Conservation (phyloP, 1,284 basidiomycete genomes). For the Cryptococcus wingfieldii region DNA sequence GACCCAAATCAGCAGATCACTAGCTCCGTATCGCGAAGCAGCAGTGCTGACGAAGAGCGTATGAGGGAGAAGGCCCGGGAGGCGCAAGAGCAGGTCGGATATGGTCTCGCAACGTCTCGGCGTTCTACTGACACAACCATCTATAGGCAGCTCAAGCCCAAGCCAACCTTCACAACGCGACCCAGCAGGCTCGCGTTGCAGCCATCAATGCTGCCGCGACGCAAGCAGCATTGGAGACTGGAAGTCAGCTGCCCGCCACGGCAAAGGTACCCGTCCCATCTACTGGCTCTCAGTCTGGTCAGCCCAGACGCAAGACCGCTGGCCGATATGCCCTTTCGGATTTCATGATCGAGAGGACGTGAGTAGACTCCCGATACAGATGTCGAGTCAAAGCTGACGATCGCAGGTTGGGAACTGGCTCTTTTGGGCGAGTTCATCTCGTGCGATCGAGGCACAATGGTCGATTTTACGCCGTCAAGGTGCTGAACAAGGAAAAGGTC, state of each 20-base stretch:
- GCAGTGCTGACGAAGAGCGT: conserved; percentile 39
- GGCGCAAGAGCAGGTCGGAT: conserved; percentile 47
- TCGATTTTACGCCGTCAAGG: conserved; percentile 92
- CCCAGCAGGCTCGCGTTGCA: conserved; percentile 49
- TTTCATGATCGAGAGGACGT: conserved; percentile 53
- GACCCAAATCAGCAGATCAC: conserved; percentile 32
- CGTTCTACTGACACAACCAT: neutral
- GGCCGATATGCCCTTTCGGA: conserved; percentile 53
- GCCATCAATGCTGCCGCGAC: conserved; percentile 49
- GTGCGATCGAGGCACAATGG: conserved; percentile 88
- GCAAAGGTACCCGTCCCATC: conserved; percentile 20
- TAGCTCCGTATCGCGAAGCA: conserved; percentile 16
- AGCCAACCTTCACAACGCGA: conserved; percentile 46
- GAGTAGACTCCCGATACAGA: conserved; percentile 14
- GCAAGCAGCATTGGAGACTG: conserved; percentile 44
- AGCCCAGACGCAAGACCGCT: conserved; percentile 50
- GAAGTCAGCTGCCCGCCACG: conserved; percentile 14
- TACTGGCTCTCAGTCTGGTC: conserved; percentile 16
- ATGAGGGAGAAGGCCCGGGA: conserved; percentile 47
- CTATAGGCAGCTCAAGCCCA: conserved; percentile 45
- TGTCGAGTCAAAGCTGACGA: neutral
- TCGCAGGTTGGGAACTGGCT: conserved; percentile 72
- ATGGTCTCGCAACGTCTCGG: neutral
- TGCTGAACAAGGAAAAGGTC: conserved; percentile 89
- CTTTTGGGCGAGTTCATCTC: conserved; percentile 90